Conservation (phyloP, 2,329 filamentous ascomycete species). For the Verticillium zaregamsianum region DNA sequence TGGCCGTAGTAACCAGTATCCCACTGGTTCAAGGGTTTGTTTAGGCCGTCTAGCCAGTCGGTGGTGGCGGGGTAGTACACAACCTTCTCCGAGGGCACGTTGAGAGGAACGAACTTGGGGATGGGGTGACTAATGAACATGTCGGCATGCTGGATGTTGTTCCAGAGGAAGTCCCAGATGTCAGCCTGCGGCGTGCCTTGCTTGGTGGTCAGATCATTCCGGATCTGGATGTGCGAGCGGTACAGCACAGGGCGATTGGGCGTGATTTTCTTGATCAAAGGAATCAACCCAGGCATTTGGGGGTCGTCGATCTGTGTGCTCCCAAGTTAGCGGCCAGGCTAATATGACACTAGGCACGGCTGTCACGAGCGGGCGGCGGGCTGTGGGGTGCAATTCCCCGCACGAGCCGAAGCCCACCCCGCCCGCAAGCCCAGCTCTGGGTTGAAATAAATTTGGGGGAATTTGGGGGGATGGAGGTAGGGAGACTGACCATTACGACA, state of each 20-base stretch:
- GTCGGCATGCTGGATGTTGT: slow-evolving; percentile 65
- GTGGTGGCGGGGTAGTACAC: slow-evolving; percentile 77
- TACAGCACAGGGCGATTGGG: slow-evolving; percentile 75
- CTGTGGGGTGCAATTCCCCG: neutral
- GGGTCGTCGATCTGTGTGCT: slow-evolving; percentile 65
- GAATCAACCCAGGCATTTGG: slow-evolving; percentile 77
- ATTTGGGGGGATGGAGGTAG: neutral
- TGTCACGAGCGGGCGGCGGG: slow-evolving; percentile 1
- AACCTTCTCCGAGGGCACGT: slow-evolving; percentile 62
- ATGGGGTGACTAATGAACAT: slow-evolving; percentile 82
- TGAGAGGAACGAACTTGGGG: slow-evolving; percentile 66
- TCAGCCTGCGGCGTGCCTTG: slow-evolving; percentile 64
- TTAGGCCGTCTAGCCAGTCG: slow-evolving; percentile 79
- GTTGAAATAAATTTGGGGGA: neutral
- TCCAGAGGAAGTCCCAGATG: slow-evolving; percentile 73
- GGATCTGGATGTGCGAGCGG: slow-evolving; percentile 79
- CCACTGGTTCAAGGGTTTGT: slow-evolving; percentile 69
- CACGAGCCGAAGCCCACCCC: neutral
- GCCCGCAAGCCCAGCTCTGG: neutral
- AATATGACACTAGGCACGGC: neutral
- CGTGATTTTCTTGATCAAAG: slow-evolving; percentile 66
- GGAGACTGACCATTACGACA: slow-evolving; percentile 57
- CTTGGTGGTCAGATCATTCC: slow-evolving; percentile 64
- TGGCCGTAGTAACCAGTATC: slow-evolving; percentile 71
- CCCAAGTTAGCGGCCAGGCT: neutral